Conservation (phyloP, 345 rosid species). For the Lepidium africanum region DNA sequence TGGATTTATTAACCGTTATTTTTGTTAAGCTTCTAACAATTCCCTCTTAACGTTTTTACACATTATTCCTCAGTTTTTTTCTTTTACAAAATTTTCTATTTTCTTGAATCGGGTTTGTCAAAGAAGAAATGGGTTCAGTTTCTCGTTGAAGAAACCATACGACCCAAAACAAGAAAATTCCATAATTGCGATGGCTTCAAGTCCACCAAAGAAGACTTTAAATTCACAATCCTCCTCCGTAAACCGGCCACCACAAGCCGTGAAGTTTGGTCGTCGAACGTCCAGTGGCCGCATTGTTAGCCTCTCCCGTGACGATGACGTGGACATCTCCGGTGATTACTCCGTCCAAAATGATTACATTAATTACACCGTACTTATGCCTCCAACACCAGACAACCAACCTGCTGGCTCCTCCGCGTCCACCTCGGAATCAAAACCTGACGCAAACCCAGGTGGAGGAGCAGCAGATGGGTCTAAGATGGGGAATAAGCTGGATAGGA, state of each 20-base stretch:
- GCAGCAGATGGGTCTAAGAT: not conserved
- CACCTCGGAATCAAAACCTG: constrained; percentile 32
- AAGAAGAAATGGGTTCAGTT: constrained; percentile 28
- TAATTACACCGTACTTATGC: constrained; percentile 88
- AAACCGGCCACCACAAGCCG: constrained; percentile 49
- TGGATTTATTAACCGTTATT: constrained; percentile 17
- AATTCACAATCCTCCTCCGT: constrained; percentile 35
- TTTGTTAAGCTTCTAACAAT: not conserved
- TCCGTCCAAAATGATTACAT: constrained; percentile 71
- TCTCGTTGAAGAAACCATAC: constrained; percentile 19
- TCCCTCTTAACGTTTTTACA: constrained; percentile 11
- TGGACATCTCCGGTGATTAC: constrained; percentile 59
- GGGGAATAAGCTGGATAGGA: constrained; percentile 49
- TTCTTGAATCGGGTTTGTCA: constrained; percentile 21
- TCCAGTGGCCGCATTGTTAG: constrained; percentile 63
- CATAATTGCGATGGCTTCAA: constrained; percentile 29
- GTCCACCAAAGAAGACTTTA: constrained; percentile 37
- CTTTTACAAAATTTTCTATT: not conserved
- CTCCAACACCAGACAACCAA: constrained; percentile 94
- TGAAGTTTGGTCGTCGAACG: constrained; percentile 56
- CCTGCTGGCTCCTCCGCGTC: constrained; percentile 43
- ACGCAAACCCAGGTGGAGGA: constrained; percentile 16
- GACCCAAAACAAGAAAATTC: constrained; percentile 12
- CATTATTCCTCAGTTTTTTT: constrained; percentile 8
- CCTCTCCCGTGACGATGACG: constrained; percentile 68